These are phyloP conservation scores for Cymbopogon citratus DNA, from an alignment of 176 grass and related monocot species.

Conservation along the genomic window DNA sequence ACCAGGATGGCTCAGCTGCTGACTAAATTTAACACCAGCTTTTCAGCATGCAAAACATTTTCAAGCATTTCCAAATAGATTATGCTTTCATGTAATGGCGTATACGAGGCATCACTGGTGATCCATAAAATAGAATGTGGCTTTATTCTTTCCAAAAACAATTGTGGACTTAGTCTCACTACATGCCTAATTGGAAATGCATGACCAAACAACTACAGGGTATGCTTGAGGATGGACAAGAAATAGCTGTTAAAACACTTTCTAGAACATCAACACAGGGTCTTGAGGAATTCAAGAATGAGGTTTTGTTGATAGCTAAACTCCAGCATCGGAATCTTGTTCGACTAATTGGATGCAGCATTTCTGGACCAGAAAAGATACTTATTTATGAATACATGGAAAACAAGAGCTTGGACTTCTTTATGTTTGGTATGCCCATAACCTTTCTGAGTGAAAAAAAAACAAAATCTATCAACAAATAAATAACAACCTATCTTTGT, in stretches of 20 bases:
- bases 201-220: conserved; percentile 37
- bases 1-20: background rate
- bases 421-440: conserved; percentile 50
- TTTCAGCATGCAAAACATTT: background rate
- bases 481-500: conserved; percentile 2
- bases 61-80: background rate
- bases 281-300: conserved; percentile 69
- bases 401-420: conserved; percentile 70
- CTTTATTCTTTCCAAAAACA: background rate
- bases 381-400: conserved; percentile 71
- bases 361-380: conserved; percentile 59
- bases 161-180: background rate
- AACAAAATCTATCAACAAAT: background rate
- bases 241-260: conserved; percentile 79
- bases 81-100: background rate
- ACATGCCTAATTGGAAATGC: background rate
- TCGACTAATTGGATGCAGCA: conserved; percentile 53
- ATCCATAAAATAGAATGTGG: background rate
- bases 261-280: conserved; percentile 57
- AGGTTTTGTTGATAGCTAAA: conserved; percentile 62
- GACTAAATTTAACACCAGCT: background rate
- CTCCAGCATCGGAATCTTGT: conserved; percentile 80
- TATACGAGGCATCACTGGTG: background rate
- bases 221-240: conserved; percentile 52
- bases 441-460: background rate